Conservation (phyloP, 768 basidiomycete species). For the Macrocybe gigantea region DNA sequence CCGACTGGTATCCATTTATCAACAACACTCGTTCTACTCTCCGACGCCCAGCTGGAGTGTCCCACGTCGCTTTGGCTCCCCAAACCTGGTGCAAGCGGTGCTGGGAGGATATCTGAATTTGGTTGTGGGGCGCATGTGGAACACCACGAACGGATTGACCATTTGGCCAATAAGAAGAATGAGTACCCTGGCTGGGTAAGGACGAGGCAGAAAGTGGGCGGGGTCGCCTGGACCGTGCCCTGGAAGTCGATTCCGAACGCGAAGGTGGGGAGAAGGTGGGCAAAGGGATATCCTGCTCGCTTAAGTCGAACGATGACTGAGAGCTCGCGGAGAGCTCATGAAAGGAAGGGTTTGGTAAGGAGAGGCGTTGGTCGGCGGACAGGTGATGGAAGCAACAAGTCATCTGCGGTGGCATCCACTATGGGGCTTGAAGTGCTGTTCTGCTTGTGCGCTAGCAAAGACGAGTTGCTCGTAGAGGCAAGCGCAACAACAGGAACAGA, state of each 20-base stretch:
- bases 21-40: too few relatives aligned
- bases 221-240: constrained; percentile 12
- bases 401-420: not conserved
- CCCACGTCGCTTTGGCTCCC: too few relatives aligned
- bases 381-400: not conserved
- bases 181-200: not conserved
- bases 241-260: constrained; percentile 5
- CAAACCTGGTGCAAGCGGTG: constrained; percentile 44
- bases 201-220: constrained; percentile 26
- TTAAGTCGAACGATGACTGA: constrained; percentile 8
- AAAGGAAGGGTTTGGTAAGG: constrained; percentile 1
- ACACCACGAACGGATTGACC: constrained; percentile 36
- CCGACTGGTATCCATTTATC: too few relatives aligned
- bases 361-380: not conserved
- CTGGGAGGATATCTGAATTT: constrained; percentile 65
- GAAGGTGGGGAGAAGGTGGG: constrained; percentile 15
- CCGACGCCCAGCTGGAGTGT: not conserved
- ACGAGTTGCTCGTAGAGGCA: too few relatives aligned
- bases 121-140: constrained; percentile 57
- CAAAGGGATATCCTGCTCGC: constrained; percentile 9
- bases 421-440: constrained; percentile 5
- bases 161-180: too few relatives aligned
- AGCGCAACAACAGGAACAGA: too few relatives aligned
- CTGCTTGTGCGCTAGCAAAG: not conserved
- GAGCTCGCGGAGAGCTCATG: constrained; percentile 15